Evolutionary conservation across 2,329 filamentous ascomycete genomes (phyloP), one percentile per base, ranked within the genome.

Genomic region (Diaporthe sp.): DNA sequence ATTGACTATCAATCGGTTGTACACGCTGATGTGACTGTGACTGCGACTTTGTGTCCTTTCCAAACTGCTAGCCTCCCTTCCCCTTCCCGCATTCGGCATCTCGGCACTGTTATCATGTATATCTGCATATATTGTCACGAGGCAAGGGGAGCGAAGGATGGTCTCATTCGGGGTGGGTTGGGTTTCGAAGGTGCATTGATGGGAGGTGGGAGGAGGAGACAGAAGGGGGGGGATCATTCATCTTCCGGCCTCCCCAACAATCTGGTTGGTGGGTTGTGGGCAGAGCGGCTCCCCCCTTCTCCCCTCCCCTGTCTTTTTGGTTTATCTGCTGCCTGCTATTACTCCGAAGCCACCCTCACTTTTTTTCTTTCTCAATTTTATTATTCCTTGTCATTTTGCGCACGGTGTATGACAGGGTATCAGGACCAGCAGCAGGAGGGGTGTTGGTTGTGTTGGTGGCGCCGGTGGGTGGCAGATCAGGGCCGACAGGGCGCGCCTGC

Each of bases 401-500:
- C 44, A 68, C 62, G 31, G 62, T 68, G 62, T 39, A 13, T 46
- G 44, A 68, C 62, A 51, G 44, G 62, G 62, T 31, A 28, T 13
- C 42, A 65, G 61, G 42, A 13, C 10, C 0, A 17, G 8, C 4
- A 46, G 60, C 15, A 46, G 3, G 60, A 65, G 31, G 34, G 15
- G n/a, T 44, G 60, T n/a, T 68, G 46, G 31, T 39, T 22, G n/a
- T 31, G 58, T 62, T 19, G 28, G 44, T 67, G 62, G 62, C 44
- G 44, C 19, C 31, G 17, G 25, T 28, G 37, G 44, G 62, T 37
- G 31, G 62, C 62, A 51, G 62, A 51, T 68, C 62, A 68, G 28
- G 62, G 62, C 62, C 62, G 62, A 68, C 62, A 53, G 46, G 46
- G 46, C 22, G 44, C 62, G 46, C 62, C 46, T 49, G 62, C 62